Conservation (phyloP, 495 filamentous ascomycete species). For the Darksidea phi region DNA sequence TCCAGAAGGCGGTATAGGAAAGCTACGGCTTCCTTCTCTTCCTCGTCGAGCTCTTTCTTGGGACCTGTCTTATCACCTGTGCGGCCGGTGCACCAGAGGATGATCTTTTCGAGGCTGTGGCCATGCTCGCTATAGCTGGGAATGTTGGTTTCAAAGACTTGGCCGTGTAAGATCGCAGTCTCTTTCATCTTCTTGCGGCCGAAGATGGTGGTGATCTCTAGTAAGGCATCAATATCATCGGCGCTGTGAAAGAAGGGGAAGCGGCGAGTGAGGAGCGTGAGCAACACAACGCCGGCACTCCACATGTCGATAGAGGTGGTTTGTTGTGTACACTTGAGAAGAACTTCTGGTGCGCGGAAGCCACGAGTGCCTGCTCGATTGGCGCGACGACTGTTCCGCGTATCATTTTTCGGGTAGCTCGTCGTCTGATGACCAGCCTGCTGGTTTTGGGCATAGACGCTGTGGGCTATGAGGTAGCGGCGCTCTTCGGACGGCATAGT, state of each 20-base stretch:
- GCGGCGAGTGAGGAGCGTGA: conserved; percentile 83
- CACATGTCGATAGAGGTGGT: conserved; percentile 91
- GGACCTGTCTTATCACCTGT: conserved; percentile 47
- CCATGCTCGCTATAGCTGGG: conserved; percentile 83
- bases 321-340: conserved; percentile 96
- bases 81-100: conserved; percentile 79
- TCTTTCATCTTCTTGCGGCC: conserved; percentile 78
- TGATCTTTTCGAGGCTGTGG: conserved; percentile 84
- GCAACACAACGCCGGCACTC: conserved; percentile 90
- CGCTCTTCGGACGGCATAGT: conserved; percentile 48
- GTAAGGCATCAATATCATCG: conserved; percentile 94
- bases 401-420: conserved; percentile 68
- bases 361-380: conserved; percentile 96
- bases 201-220: conserved; percentile 95
- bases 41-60: conserved; percentile 50
- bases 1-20: conserved; percentile 71
- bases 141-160: conserved; percentile 85
- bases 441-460: conserved; percentile 43
- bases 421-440: conserved; percentile 45
- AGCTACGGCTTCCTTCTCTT: conserved; percentile 63
- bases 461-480: conserved; percentile 38
- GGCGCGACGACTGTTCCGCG: conserved; percentile 79
- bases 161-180: conserved; percentile 79
- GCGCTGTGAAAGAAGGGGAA: conserved; percentile 98
- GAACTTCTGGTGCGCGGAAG: conserved; percentile 92